A percentile compares a stretch with the other conserved stretches of the same genome.
Conservation (phyloP, 2,329 filamentous ascomycete species). For the Mariannaea sp. region DNA sequence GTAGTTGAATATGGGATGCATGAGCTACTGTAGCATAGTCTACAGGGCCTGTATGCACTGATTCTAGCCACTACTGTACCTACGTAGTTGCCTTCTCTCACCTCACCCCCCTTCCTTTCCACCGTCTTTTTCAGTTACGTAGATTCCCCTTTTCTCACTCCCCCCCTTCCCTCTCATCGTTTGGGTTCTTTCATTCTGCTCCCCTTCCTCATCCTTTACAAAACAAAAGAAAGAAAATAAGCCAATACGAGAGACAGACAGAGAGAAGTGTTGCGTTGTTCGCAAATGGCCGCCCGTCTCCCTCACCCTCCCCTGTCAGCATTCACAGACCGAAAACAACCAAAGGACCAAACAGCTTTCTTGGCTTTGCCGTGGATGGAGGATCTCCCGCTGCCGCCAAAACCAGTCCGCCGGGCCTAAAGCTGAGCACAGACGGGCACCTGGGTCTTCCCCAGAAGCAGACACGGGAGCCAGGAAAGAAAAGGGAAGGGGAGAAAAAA, state of each 20-base stretch:
- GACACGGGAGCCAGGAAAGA: too few relatives aligned
- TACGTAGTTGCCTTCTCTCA: background rate
- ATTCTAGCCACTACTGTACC: too few relatives aligned
- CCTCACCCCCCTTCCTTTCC: too few relatives aligned
- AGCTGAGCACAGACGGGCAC: background rate
- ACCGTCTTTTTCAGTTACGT: too few relatives aligned
- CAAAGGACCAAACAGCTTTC: too few relatives aligned
- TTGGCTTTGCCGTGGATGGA: background rate
- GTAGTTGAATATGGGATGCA: too few relatives aligned
- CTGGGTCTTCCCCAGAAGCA: background rate
- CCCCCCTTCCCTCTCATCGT: background rate
- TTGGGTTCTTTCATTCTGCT: background rate
- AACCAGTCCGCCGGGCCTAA: slow-evolving; percentile 17
- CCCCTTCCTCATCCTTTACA: background rate
- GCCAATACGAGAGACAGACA: too few relatives aligned
- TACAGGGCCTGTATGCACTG: too few relatives aligned
- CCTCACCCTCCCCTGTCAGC: slow-evolving; percentile 4
- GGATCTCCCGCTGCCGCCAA: background rate
- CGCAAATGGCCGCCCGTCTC: background rate
- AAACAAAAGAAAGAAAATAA: too few relatives aligned
- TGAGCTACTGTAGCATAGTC: too few relatives aligned
- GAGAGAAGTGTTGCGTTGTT: background rate
- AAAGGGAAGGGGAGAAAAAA: background rate
- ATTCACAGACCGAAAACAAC: background rate
- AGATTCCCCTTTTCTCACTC: background rate